A percentile compares a stretch with the other conserved stretches of the same genome.
These are phyloP conservation scores for Aspergillus bombycis DNA, from an alignment of 2,329 filamentous ascomycete species.

Conservation along the genomic window DNA sequence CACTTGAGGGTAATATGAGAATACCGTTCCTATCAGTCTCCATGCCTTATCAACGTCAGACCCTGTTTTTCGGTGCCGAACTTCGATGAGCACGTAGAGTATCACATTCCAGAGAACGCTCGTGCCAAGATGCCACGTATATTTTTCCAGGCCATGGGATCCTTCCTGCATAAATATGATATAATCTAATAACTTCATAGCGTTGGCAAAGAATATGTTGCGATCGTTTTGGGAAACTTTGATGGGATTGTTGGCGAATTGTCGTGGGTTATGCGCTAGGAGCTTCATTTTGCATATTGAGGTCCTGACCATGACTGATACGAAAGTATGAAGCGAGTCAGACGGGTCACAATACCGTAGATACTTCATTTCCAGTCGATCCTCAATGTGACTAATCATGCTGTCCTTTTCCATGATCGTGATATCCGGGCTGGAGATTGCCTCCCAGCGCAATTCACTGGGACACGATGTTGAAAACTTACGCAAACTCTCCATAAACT, in stretches of 20 bases:
- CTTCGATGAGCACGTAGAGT: slow-evolving; percentile 35
- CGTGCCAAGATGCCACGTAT: slow-evolving; percentile 30
- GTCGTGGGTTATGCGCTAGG: slow-evolving; percentile 3
- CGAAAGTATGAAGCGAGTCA: slow-evolving; percentile 1
- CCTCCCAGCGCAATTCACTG: background rate
- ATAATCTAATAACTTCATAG: background rate
- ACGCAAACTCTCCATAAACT: background rate
- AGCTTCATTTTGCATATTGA: slow-evolving; percentile 2
- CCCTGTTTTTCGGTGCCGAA: slow-evolving; percentile 27
- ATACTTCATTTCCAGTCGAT: slow-evolving; percentile 1
- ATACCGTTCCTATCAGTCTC: background rate
- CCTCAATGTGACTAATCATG: slow-evolving; percentile 1
- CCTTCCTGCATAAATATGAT: background rate
- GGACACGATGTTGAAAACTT: background rate
- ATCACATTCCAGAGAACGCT: slow-evolving; percentile 35
- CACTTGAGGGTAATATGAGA: background rate
- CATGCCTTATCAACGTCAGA: slow-evolving; percentile 33
- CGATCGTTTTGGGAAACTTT: background rate
- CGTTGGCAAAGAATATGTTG: background rate
- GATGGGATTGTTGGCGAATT: background rate
- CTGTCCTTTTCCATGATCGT: background rate
- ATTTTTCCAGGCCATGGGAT: slow-evolving; percentile 22
- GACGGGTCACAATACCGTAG: background rate
- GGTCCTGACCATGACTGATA: background rate
- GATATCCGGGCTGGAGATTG: background rate